Percentiles rank a stretch among this genome's conserved stretches.
Conservation (phyloP, 2,329 filamentous ascomycete genomes). For the Curvularia sp. region DNA sequence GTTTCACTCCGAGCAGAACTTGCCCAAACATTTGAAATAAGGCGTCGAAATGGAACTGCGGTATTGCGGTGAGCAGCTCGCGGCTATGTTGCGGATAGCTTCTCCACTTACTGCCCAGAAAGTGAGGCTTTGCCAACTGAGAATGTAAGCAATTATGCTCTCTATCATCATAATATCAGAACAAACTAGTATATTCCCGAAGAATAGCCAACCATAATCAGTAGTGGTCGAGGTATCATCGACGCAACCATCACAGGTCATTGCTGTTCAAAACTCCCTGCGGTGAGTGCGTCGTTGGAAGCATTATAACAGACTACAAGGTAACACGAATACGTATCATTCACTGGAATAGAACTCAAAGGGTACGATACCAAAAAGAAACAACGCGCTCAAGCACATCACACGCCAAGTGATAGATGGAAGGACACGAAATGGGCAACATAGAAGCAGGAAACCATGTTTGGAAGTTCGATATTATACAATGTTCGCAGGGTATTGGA, state of each 20-base stretch:
- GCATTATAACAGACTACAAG: no score
- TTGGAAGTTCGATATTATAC: background rate
- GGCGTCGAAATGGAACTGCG: background rate
- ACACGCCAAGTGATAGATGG: background rate
- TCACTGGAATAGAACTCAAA: no score
- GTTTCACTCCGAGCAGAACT: background rate
- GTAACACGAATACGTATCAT: no score
- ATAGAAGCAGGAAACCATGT: background rate
- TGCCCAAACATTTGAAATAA: background rate
- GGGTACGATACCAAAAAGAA: no score
- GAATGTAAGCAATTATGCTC: no score
- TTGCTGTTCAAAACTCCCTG: no score
- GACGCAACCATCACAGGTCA: no score
- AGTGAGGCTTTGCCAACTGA: conserved; percentile 7
- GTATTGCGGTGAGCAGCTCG: background rate
- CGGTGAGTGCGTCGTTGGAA: no score
- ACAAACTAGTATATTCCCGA: no score
- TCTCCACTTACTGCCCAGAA: background rate
- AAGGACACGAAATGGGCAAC: background rate
- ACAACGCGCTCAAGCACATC: background rate
- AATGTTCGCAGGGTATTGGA: background rate
- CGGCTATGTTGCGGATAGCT: background rate
- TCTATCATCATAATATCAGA: no score
- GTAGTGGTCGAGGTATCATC: no score
- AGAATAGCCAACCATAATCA: no score